phyloP scores from a whole-genome alignment of 78 protist species.

The Isochrysis galbana region DNA sequence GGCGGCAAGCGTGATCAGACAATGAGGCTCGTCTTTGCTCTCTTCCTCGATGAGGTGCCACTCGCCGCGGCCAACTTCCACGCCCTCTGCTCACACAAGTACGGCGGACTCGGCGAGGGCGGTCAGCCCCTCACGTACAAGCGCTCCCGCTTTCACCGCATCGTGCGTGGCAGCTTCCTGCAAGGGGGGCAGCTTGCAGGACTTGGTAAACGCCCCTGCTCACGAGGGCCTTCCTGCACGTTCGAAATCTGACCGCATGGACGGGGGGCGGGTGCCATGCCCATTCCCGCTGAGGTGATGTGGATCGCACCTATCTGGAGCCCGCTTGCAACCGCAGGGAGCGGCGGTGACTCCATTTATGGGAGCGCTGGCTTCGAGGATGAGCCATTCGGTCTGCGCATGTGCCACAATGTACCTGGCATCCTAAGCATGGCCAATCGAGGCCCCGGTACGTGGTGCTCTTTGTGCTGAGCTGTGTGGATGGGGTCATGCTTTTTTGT shows the following conservation, averaged over 20 bases:
- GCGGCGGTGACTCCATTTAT: conserved; percentile 8
- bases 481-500: too few species aligned
- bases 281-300: too few species aligned
- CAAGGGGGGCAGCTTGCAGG: neutral
- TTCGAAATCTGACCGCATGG: too few species aligned
- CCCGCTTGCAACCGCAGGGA: neutral
- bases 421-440: neutral
- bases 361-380: neutral
- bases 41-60: neutral
- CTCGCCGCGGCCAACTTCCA: conserved; percentile 22
- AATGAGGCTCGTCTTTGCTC: neutral
- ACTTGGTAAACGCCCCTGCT: too few species aligned
- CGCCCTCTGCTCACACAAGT: neutral
- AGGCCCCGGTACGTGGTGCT: neutral
- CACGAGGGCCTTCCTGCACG: too few species aligned
- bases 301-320: too few species aligned
- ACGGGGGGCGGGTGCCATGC: too few species aligned
- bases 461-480: too few species aligned
- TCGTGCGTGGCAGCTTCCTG: neutral
- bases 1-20: neutral
- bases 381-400: neutral
- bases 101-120: neutral
- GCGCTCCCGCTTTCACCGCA: neutral
- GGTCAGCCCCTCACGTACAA: neutral
- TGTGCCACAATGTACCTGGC: neutral